phyloP scores from a whole-genome alignment of 2,329 filamentous ascomycete species.

The Monilinia aucupariae region DNA sequence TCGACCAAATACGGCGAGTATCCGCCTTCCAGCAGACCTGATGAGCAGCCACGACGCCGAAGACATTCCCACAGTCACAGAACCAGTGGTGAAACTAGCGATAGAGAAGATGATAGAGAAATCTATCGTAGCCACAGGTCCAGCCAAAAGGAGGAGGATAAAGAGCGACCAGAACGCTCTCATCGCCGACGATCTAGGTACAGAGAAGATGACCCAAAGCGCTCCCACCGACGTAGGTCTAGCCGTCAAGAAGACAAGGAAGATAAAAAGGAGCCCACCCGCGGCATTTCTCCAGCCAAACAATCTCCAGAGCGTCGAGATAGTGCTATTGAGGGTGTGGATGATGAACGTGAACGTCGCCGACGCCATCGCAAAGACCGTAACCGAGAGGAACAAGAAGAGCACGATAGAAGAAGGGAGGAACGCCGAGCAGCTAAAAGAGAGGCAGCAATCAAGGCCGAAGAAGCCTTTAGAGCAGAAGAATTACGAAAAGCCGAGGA shows the following conservation, averaged over 20 bases:
- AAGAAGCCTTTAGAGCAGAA: slow-evolving; percentile 6
- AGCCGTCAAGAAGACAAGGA: slow-evolving; percentile 6
- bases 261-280: neutral
- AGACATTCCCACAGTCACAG: slow-evolving; percentile 15
- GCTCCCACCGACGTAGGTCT: neutral
- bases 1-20: slow-evolving; percentile 7
- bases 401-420: slow-evolving; percentile 32
- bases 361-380: slow-evolving; percentile 27
- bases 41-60: slow-evolving; percentile 10
- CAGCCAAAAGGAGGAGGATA: neutral
- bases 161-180: slow-evolving; percentile 2
- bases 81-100: neutral
- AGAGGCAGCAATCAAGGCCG: slow-evolving; percentile 6
- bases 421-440: slow-evolving; percentile 25
- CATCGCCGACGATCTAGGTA: slow-evolving; percentile 6
- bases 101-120: slow-evolving; percentile 8
- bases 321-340: slow-evolving; percentile 31
- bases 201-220: neutral
- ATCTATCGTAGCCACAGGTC: slow-evolving; percentile 3
- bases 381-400: slow-evolving; percentile 32
- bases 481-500: neutral
- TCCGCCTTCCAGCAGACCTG: slow-evolving; percentile 12
- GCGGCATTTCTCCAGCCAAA: slow-evolving; percentile 14
- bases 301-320: slow-evolving; percentile 27
- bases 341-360: slow-evolving; percentile 17